Conservation (phyloP, 768 basidiomycete genomes). For the Brasilioporus rufonigricans region DNA sequence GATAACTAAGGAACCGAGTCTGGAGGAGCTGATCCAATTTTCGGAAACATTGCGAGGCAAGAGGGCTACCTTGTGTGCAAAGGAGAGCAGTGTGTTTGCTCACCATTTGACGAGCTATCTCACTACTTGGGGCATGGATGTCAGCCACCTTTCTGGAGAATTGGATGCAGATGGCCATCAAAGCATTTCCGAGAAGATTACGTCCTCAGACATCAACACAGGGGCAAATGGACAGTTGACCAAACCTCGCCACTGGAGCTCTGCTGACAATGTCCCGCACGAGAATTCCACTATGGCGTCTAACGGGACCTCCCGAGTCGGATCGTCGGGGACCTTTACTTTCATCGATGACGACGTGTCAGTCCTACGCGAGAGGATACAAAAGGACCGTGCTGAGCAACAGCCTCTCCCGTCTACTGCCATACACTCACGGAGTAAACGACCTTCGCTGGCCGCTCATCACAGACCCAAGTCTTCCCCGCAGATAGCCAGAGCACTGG, state of each 20-base stretch:
- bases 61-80: slow-evolving; percentile 81
- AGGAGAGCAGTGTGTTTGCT: slow-evolving; percentile 84
- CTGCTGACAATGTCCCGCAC: slow-evolving; percentile 17
- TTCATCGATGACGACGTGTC: slow-evolving; percentile 92
- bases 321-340: slow-evolving; percentile 55
- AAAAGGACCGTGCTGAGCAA: slow-evolving; percentile 60
- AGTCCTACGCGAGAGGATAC: slow-evolving; percentile 72
- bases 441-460: slow-evolving; percentile 63
- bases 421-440: slow-evolving; percentile 48
- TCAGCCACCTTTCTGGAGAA: slow-evolving; percentile 72
- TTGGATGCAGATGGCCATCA: slow-evolving; percentile 45
- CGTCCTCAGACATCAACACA: slow-evolving; percentile 6
- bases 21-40: slow-evolving; percentile 77
- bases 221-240: slow-evolving; percentile 2
- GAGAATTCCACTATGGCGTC: slow-evolving; percentile 16
- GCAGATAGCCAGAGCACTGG: slow-evolving; percentile 62
- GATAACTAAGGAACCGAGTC: slow-evolving; percentile 67
- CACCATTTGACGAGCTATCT: slow-evolving; percentile 92
- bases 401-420: slow-evolving; percentile 35
- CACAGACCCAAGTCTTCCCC: slow-evolving; percentile 81
- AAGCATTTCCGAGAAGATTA: slow-evolving; percentile 13
- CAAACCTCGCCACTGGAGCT: slow-evolving; percentile 25
- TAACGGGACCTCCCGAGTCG: slow-evolving; percentile 25
- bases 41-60: slow-evolving; percentile 81
- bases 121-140: slow-evolving; percentile 93